These are phyloP conservation scores for Margaritispora aquatica DNA, from an alignment of 495 filamentous ascomycete genomes.

Conservation along the genomic window DNA sequence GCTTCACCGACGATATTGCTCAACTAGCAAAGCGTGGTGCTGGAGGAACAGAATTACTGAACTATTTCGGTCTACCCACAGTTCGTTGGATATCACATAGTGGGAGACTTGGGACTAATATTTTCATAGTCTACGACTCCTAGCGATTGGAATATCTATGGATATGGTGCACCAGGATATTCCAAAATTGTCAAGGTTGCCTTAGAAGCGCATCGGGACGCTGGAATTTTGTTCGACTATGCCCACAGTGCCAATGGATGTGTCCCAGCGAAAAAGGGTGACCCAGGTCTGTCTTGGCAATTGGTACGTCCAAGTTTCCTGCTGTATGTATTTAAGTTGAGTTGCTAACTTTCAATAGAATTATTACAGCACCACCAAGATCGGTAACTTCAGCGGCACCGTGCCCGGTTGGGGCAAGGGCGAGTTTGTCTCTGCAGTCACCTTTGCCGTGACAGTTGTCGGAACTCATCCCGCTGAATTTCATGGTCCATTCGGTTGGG, in stretches of 20 bases:
- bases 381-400: background rate
- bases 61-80: conserved; percentile 34
- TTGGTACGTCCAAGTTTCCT: background rate
- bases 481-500: background rate
- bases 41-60: conserved; percentile 39
- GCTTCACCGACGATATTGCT: conserved; percentile 31
- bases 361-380: background rate
- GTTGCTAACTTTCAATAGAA: background rate
- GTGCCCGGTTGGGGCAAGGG: background rate
- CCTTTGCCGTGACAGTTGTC: background rate
- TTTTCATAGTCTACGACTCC: background rate
- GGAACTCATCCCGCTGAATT: background rate
- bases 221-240: conserved; percentile 40
- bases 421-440: background rate
- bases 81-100: background rate
- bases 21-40: conserved; percentile 29
- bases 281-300: background rate
- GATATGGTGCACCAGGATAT: conserved; percentile 40
- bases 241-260: conserved; percentile 42
- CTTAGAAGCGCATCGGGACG: conserved; percentile 31
- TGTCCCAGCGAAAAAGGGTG: background rate
- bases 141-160: conserved; percentile 36
- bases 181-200: conserved; percentile 31
- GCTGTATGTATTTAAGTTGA: background rate
- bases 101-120: background rate